A percentile compares a stretch with the other conserved stretches of the same genome.
Conservation (phyloP, 495 filamentous ascomycete species). For the Cairneyella variabilis region DNA sequence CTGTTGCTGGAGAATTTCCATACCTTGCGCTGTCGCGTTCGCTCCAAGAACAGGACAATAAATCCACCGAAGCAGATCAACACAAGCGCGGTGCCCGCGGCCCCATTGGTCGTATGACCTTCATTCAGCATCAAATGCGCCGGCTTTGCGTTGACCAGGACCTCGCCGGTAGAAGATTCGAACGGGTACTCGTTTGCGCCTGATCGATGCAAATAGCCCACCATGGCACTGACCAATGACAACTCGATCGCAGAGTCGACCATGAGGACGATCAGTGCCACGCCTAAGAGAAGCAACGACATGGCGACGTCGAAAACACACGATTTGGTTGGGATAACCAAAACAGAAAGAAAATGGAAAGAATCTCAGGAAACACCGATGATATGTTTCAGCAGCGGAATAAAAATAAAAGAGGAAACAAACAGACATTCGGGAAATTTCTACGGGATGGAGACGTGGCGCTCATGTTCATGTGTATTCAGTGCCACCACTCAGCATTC, state of each 20-base stretch:
- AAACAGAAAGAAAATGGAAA: no score
- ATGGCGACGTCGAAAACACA: no score
- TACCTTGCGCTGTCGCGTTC: conserved; percentile 5
- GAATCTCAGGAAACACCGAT: no score
- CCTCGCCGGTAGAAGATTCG: conserved; percentile 27
- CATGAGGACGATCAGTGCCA: conserved; percentile 34
- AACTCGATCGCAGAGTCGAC: conserved; percentile 42
- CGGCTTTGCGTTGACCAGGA: conserved; percentile 37
- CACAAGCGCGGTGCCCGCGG: conserved; percentile 45
- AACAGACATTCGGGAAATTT: no score
- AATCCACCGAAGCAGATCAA: conserved; percentile 43
- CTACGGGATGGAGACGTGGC: no score
- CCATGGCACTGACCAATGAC: conserved; percentile 44
- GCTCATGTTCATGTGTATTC: no score
- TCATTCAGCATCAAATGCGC: conserved; percentile 39
- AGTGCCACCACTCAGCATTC: no score
- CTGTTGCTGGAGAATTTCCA: not conserved
- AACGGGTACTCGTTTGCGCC: conserved; percentile 33
- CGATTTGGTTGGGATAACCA: no score
- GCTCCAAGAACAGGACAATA: conserved; percentile 34
- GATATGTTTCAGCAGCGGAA: no score
- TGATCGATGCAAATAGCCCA: conserved; percentile 40
- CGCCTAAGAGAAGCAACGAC: conserved; percentile 16
- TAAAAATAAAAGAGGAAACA: no score
- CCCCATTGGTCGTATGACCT: conserved; percentile 46